These are phyloP conservation scores for Nicotiana undulata DNA, from an alignment of 257 asterid species.

Conservation along the genomic window DNA sequence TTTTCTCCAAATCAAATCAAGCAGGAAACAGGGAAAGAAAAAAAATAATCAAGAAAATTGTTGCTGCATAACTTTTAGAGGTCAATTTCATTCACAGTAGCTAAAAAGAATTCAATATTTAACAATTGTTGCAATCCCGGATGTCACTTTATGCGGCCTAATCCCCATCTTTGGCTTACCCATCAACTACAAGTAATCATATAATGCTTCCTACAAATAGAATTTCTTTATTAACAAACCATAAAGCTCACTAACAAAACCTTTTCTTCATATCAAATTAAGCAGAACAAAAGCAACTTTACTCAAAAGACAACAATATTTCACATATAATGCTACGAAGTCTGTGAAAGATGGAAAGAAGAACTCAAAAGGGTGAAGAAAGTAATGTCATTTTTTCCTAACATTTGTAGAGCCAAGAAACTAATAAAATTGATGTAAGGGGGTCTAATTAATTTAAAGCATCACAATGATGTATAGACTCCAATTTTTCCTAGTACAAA, in stretches of 20 bases:
- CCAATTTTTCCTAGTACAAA: too few relatives aligned
- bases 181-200: neutral
- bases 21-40: neutral
- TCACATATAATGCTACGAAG: too few relatives aligned
- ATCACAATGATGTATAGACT: too few relatives aligned
- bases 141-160: neutral
- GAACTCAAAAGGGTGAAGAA: too few relatives aligned
- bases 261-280: neutral
- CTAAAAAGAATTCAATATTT: neutral
- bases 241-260: neutral
- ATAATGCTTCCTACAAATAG: neutral
- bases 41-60: neutral
- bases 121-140: neutral
- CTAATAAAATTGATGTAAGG: neutral
- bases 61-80: neutral
- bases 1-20: too few relatives aligned
- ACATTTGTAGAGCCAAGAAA: neutral
- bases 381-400: too few relatives aligned
- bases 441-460: neutral
- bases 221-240: neutral
- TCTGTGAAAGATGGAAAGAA: too few relatives aligned
- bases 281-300: neutral
- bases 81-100: neutral
- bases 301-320: neutral
- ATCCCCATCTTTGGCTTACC: neutral